phyloP scores from a whole-genome alignment of 805 yeast genomes.

The Monosporozyma servazzii region DNA sequence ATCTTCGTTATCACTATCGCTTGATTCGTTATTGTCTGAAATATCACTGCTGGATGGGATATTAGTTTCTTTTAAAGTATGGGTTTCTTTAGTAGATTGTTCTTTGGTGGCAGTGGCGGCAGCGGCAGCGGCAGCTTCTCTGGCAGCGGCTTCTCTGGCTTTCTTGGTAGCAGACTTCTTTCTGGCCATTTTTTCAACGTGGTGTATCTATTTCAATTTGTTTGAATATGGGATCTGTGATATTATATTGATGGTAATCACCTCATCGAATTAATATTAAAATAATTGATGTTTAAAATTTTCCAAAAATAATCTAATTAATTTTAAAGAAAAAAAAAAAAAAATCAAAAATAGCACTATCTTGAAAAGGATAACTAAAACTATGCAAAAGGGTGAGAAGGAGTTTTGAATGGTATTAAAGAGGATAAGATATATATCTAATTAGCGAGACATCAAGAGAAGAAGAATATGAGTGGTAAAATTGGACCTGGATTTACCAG shows the following conservation, averaged over 20 bases:
- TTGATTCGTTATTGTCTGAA: slow-evolving; percentile 5
- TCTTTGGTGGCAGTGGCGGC: slow-evolving; percentile 4
- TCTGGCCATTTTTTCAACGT: slow-evolving; percentile 51
- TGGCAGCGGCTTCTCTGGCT: slow-evolving; percentile 42
- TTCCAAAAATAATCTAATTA: not conserved
- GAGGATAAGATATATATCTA: too few relatives aligned
- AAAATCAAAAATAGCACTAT: too few relatives aligned
- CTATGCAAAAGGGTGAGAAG: too few relatives aligned
- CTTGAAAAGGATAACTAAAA: too few relatives aligned
- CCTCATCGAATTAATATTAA: not conserved
- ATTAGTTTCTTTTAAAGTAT: not conserved
- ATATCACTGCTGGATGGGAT: slow-evolving; percentile 8
- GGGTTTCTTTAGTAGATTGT: slow-evolving; percentile 3
- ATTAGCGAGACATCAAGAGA: too few relatives aligned
- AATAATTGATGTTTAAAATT: not conserved
- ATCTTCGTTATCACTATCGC: slow-evolving; percentile 61
- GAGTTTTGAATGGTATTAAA: too few relatives aligned
- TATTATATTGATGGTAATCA: too few relatives aligned
- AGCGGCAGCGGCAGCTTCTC: slow-evolving; percentile 5
- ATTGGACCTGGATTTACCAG: not conserved
- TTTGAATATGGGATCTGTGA: too few relatives aligned
- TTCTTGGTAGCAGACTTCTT: slow-evolving; percentile 76
- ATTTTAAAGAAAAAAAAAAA: not conserved
- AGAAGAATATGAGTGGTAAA: not conserved
- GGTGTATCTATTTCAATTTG: not conserved